Evolutionary conservation across 306 rosid genomes (phyloP).

Genomic region (Begonia fuchsioides): DNA sequence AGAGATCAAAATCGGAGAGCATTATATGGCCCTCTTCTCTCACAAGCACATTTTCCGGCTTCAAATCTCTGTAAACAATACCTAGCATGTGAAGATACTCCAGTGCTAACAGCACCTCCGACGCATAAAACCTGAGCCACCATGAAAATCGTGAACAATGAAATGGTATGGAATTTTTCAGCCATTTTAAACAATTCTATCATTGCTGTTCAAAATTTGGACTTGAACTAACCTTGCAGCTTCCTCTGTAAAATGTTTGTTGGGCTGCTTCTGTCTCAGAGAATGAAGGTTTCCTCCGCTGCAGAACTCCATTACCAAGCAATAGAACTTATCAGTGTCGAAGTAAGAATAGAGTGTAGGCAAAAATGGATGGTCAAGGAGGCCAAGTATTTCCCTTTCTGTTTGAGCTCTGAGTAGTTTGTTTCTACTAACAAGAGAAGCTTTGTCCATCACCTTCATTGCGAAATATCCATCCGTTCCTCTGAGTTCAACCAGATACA

Average conservation of each 20-base stretch:
- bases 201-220: background rate
- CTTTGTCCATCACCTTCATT: slow-evolving; percentile 14
- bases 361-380: slow-evolving; percentile 11
- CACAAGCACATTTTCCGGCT: slow-evolving; percentile 30
- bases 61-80: slow-evolving; percentile 22
- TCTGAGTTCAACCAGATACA: slow-evolving; percentile 7
- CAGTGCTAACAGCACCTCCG: slow-evolving; percentile 39
- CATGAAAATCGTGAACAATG: background rate
- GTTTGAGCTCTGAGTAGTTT: slow-evolving; percentile 7
- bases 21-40: slow-evolving; percentile 42
- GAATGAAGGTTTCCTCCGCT: slow-evolving; percentile 11
- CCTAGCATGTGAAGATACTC: slow-evolving; percentile 56
- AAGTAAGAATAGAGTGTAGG: slow-evolving; percentile 8
- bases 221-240: slow-evolving; percentile 6
- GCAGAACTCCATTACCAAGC: slow-evolving; percentile 14
- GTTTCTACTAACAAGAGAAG: slow-evolving; percentile 7
- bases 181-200: background rate
- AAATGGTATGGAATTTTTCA: background rate
- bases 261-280: slow-evolving; percentile 11
- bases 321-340: slow-evolving; percentile 11
- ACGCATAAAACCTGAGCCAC: slow-evolving; percentile 31
- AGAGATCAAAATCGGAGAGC: slow-evolving; percentile 31
- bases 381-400: slow-evolving; percentile 7
- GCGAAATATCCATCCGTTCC: slow-evolving; percentile 7
- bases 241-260: slow-evolving; percentile 9